These are phyloP conservation scores for Apiotrichum domesticum DNA, from an alignment of 1,284 basidiomycete genomes.

Conservation along the genomic window DNA sequence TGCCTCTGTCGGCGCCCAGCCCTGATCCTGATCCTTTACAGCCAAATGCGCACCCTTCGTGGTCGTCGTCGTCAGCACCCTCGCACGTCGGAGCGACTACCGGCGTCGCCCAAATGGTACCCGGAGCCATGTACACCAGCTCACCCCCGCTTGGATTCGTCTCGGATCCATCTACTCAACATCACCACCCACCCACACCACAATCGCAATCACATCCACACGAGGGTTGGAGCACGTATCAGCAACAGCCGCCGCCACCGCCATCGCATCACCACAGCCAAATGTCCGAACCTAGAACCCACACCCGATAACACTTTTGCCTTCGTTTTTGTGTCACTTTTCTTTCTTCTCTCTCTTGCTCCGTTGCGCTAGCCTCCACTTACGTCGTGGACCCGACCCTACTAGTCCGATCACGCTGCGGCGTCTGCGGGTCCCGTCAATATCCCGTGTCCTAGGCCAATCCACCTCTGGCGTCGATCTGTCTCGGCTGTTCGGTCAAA, in stretches of 20 bases:
- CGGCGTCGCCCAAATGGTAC: neutral
- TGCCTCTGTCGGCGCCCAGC: constrained; percentile 15
- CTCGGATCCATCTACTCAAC: neutral
- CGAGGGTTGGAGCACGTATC: neutral
- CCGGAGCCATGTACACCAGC: neutral
- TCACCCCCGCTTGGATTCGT: neutral
- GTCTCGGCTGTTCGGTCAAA: no score
- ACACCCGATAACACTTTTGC: neutral
- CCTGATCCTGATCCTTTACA: constrained; percentile 7
- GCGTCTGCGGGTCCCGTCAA: no score
- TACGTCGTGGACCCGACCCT: neutral
- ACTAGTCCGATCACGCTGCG: no score
- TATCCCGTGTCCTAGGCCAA: no score
- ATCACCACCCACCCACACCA: neutral
- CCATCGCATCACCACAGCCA: neutral
- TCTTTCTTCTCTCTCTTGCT: neutral
- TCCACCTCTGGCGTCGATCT: no score
- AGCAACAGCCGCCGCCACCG: neutral
- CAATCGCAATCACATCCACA: neutral
- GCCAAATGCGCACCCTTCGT: neutral
- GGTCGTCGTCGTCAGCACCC: neutral
- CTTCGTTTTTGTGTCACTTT: no score
- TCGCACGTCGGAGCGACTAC: neutral
- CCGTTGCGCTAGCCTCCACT: neutral
- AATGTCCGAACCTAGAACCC: neutral